Percentiles rank a stretch among this genome's conserved stretches.
phyloP scores from a whole-genome alignment of 1,284 basidiomycete species.

The Cryptococcus amylolentus region DNA sequence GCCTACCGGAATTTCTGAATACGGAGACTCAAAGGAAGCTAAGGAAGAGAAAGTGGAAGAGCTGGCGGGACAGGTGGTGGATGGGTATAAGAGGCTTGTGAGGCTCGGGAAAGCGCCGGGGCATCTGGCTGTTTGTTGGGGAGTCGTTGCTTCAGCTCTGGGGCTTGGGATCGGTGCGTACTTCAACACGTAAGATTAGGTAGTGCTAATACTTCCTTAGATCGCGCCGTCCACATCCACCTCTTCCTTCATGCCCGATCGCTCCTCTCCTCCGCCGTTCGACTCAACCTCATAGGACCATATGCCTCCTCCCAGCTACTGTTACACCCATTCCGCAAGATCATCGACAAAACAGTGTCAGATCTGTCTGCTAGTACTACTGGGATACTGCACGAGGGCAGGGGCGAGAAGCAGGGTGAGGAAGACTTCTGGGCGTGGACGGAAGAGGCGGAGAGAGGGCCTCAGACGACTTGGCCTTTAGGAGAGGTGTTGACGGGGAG shows the following conservation, averaged over 20 bases:
- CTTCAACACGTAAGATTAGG: neutral
- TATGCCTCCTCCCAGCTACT: slow-evolving; percentile 88
- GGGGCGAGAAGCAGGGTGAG: slow-evolving; percentile 22
- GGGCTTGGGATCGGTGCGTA: slow-evolving; percentile 66
- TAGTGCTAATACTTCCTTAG: slow-evolving; percentile 7
- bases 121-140: slow-evolving; percentile 88
- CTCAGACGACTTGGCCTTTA: slow-evolving; percentile 89
- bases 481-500: slow-evolving; percentile 88
- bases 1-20: slow-evolving; percentile 46
- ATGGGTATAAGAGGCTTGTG: slow-evolving; percentile 64
- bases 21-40: slow-evolving; percentile 14
- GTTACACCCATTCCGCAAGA: slow-evolving; percentile 63
- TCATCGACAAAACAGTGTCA: slow-evolving; percentile 60
- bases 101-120: slow-evolving; percentile 66
- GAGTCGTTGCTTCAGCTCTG: slow-evolving; percentile 71
- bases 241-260: slow-evolving; percentile 89
- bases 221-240: slow-evolving; percentile 69
- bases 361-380: slow-evolving; percentile 44
- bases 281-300: slow-evolving; percentile 87
- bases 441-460: slow-evolving; percentile 49
- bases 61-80: slow-evolving; percentile 53
- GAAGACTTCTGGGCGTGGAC: slow-evolving; percentile 43
- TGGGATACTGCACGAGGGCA: slow-evolving; percentile 23
- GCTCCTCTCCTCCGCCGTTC: slow-evolving; percentile 82
- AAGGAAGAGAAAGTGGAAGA: slow-evolving; percentile 15